These are phyloP conservation scores for Neurospora cerealis DNA, from an alignment of 495 filamentous ascomycete species.

Conservation along the genomic window DNA sequence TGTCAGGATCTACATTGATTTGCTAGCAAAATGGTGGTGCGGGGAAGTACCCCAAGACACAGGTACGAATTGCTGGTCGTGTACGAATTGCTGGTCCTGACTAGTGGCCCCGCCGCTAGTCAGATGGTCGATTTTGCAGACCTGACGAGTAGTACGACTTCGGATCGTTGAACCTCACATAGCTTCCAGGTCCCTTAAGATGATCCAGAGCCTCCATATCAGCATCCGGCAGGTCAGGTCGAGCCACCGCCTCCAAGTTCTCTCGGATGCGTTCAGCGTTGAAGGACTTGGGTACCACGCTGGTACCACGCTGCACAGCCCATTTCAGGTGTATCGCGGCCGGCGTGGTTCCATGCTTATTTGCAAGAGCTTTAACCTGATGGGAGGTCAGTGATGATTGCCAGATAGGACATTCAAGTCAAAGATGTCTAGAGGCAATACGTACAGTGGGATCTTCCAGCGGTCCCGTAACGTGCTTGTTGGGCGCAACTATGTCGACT, in stretches of 20 bases:
- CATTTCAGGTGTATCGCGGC: conserved; percentile 28
- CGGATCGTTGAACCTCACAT: conserved; percentile 22
- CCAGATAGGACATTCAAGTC: not conserved
- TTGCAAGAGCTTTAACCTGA: conserved; percentile 20
- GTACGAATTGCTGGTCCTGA: no score
- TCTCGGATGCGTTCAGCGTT: conserved; percentile 47
- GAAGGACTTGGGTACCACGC: conserved; percentile 38
- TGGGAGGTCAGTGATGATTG: not conserved
- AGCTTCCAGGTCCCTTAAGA: conserved; percentile 7
- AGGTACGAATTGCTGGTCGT: no score
- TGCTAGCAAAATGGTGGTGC: no score
- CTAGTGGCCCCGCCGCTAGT: no score
- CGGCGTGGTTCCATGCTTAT: conserved; percentile 11
- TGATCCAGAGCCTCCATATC: conserved; percentile 11
- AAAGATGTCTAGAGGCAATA: not conserved
- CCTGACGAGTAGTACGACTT: conserved; percentile 13
- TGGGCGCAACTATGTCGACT: conserved; percentile 17
- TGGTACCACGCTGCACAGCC: conserved; percentile 23
- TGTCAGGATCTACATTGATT: no score
- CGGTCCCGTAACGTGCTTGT: conserved; percentile 15
- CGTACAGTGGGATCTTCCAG: conserved; percentile 18
- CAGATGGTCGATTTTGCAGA: no score
- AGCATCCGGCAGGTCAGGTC: conserved; percentile 14
- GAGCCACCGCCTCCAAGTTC: conserved; percentile 12
- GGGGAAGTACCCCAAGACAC: no score